phyloP scores from a whole-genome alignment of 345 rosid genomes.

The Firmiana major region DNA sequence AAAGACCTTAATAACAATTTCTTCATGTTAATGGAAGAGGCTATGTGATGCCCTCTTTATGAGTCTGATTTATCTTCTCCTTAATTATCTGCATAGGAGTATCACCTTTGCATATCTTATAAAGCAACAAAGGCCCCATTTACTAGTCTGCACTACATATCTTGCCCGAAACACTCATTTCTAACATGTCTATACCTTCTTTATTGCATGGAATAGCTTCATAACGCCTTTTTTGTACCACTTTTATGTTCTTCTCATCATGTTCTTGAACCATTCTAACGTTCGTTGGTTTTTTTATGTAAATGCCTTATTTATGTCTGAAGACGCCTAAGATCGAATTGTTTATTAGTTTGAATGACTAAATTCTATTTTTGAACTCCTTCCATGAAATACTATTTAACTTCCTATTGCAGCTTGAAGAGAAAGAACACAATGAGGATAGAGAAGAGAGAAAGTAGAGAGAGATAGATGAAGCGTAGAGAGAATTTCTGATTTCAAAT shows the following conservation, averaged over 20 bases:
- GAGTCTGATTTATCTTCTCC: neutral
- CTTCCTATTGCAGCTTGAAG: neutral
- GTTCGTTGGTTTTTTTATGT: neutral
- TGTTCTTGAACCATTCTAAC: constrained; percentile 4
- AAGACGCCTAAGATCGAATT: neutral
- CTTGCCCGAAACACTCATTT: neutral
- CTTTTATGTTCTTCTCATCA: neutral
- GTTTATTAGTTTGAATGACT: neutral
- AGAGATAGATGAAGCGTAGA: neutral
- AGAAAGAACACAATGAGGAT: neutral
- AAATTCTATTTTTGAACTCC: neutral
- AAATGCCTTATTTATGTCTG: neutral
- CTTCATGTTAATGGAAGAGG: neutral
- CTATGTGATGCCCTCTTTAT: neutral
- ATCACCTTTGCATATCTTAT: constrained; percentile 4
- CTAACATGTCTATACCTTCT: neutral
- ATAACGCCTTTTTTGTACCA: neutral
- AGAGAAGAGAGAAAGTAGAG: neutral
- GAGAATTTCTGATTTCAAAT: neutral
- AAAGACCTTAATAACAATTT: neutral
- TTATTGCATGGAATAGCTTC: neutral
- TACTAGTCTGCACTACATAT: neutral
- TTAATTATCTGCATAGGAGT: neutral
- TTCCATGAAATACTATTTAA: neutral
- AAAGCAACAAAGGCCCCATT: neutral